Conservation (phyloP, 2,329 filamentous ascomycete species). For the Ilyonectria destructans region DNA sequence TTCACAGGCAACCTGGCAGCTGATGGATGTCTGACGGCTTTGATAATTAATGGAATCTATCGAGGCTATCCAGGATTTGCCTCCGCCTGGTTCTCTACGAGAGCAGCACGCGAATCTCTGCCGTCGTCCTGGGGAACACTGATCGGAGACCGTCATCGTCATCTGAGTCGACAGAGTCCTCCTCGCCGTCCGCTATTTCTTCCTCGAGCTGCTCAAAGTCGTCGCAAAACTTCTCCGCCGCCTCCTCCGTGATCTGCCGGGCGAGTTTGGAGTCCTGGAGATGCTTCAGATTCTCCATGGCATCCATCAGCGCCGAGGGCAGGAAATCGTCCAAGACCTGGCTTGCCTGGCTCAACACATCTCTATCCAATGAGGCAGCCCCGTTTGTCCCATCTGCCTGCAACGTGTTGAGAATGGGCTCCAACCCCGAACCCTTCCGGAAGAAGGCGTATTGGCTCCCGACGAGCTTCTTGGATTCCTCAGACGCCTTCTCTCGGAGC, state of each 20-base stretch:
- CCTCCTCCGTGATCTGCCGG: constrained; percentile 84
- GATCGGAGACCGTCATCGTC: constrained; percentile 49
- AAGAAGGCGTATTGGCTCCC: constrained; percentile 82
- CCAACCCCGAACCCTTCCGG: constrained; percentile 81
- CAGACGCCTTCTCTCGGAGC: constrained; percentile 71
- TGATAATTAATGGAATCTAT: neutral
- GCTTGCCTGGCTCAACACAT: constrained; percentile 76
- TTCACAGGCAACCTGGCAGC: neutral
- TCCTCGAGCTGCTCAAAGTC: constrained; percentile 81
- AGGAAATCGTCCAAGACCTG: constrained; percentile 91
- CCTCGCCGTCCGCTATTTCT: constrained; percentile 63
- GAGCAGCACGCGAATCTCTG: constrained; percentile 73
- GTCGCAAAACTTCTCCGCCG: constrained; percentile 86
- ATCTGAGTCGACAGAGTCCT: constrained; percentile 51
- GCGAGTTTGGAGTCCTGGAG: constrained; percentile 82
- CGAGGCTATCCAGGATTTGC: constrained; percentile 2
- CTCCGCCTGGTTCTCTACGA: constrained; percentile 56
- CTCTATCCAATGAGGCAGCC: constrained; percentile 63
- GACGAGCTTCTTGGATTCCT: constrained; percentile 72
- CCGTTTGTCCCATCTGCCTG: constrained; percentile 53
- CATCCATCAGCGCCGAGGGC: constrained; percentile 93
- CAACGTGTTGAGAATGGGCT: constrained; percentile 74
- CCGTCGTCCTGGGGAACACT: constrained; percentile 72
- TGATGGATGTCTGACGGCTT: neutral
- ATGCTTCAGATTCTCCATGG: constrained; percentile 83